Base-by-base conservation (phyloP, 2,329 filamentous ascomycete genomes). In the Ophiosphaerella herpotricha region DNA sequence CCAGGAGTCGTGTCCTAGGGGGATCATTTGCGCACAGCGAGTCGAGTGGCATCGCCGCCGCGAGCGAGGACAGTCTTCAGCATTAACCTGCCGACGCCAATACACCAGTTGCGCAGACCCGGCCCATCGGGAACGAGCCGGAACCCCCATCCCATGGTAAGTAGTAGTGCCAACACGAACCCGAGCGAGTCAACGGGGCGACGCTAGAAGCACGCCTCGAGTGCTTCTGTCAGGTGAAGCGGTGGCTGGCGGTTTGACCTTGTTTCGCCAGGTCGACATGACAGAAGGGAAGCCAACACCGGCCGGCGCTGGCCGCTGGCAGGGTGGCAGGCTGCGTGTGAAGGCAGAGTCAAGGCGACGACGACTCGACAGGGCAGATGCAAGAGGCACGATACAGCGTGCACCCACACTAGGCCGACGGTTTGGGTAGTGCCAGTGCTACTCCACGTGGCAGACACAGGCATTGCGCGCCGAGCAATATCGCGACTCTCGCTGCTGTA, bases 41-140 rank as follows among this genome's bases (percentile, higher is more conserved):
- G 47, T 56, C 51, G 48, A 56, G 45, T 52, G 57, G 55, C 60
- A 60, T 61, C 54, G 55, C 56, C 39, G 55, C 43, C 49, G 47
- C 18, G 18, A 21, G 18, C 18, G 18, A 21, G 18, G 18, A 21
- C 18, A 21, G 18, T 3, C 18, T 21, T 21, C 18, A 54, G 56
- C 53, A 55, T 58, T 38, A 54, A 50, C 54, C 53, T 51, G 53
- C 54, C 53, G 51, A 42, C 58, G 57, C 55, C 57, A 29, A 29
- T 11, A 11, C 26, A 5, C 11, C 55, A 46, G 55, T 50, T 49
- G 49, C 51, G 45, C 47, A 47, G 12, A 47, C 52, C 59, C 57
- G 52, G 54, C 41, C 47, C 52, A 33, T 39, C 59, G 57, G 61
- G 55, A 54, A 41, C 50, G 37, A 14, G 48, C 52, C 55, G 53